Percentiles rank a stretch among this genome's conserved stretches.
Evolutionary conservation across 306 rosid species (phyloP).

Genomic region (Trifolium dubium): DNA sequence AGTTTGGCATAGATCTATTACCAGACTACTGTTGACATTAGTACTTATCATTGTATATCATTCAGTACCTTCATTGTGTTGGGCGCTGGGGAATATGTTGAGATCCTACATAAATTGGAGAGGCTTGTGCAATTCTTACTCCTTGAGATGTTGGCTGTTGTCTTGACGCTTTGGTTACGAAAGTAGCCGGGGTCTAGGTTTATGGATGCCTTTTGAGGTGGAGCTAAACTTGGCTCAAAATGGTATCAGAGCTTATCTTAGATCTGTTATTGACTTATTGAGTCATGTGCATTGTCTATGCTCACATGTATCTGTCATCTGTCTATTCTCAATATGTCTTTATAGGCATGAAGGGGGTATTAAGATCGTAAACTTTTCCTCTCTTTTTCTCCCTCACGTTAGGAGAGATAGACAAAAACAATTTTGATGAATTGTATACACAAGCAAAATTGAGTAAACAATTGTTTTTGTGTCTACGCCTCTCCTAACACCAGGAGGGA

Average conservation of each 20-base stretch:
- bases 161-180: too few species aligned
- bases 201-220: background rate
- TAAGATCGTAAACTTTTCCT: background rate
- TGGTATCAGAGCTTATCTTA: background rate
- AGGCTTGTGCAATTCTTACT: conserved; percentile 4
- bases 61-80: background rate
- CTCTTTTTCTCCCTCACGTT: background rate
- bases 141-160: too few species aligned
- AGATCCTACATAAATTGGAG: background rate
- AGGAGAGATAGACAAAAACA: background rate
- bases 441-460: too few species aligned
- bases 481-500: background rate
- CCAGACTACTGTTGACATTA: background rate
- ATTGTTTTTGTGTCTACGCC: too few species aligned
- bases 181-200: too few species aligned
- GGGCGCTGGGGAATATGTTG: background rate
- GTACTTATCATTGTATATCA: background rate
- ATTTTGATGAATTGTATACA: background rate
- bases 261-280: background rate
- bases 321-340: background rate
- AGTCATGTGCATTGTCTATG: background rate
- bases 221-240: background rate
- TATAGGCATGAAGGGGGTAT: background rate
- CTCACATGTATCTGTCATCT: background rate
- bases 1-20: background rate